Base-by-base conservation (phyloP, 768 basidiomycete species). In the Cytidiella melzeri region DNA sequence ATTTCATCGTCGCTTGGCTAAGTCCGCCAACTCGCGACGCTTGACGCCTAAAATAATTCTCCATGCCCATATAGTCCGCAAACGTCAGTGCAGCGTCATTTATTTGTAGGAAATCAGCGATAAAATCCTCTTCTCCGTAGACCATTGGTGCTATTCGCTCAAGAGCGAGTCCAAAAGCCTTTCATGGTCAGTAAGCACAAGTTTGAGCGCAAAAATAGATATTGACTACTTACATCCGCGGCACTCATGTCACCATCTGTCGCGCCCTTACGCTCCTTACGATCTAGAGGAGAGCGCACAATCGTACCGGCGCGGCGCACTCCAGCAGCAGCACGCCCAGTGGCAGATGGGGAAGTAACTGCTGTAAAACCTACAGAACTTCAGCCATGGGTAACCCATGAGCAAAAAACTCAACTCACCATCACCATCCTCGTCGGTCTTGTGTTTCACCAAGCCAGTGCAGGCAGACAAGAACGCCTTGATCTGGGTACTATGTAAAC, bases 61-160 rank as follows among this genome's bases (percentile, higher is more conserved):
- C 95, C 51, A 98, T 70, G 40, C 83, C 82, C 81, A 92, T 90
- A 58, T 95, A 92, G 67, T 97, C 95, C 12, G 95, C 95, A 65
- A 92, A 98, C 1, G 95, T 96, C 12, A 92, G 75, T 15, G 82
- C 82, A 19, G 82, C 78, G 53, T 94, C 87, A 54, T 92, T 91
- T 62, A 96, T 87, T 61, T 93, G 92, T 42, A 98, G 70, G 67
- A 97, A 97, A 58, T 93, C 88, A 7, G 84, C 79, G 53, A 96
- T 82, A 67, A 96, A 97, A 26, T 84, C 83, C 58, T 87, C 83
- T 68, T 98, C 94, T 10, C 76, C 77, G 52, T 85, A 82, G n/a
- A 96, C 76, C 48, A 83, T 74, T 3, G 80, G 78, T 0, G 80
- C 74, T 18, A 96, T 74, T 61, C 91, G 85, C 45, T 87, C 83